phyloP scores from a whole-genome alignment of 2,329 filamentous ascomycete species.

The Trichoderma afroharzianum region DNA sequence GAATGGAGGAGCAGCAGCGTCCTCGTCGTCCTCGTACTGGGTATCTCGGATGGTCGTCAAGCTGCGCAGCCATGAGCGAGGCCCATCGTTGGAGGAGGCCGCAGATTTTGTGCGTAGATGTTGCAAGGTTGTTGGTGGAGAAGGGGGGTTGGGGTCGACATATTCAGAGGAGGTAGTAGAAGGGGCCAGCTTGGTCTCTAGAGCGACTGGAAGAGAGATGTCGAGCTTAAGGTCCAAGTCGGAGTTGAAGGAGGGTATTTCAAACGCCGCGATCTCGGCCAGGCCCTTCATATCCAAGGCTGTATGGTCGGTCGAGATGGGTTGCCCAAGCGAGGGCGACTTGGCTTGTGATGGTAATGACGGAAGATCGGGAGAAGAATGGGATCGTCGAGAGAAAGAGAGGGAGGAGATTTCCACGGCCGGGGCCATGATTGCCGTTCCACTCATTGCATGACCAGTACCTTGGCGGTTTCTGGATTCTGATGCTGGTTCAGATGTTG shows the following conservation, averaged over 20 bases:
- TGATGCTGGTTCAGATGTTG: neutral
- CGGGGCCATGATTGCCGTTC: constrained; percentile 38
- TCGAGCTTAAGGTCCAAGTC: constrained; percentile 49
- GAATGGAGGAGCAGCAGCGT: neutral
- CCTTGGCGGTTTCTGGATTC: neutral
- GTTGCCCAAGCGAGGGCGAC: constrained; percentile 19
- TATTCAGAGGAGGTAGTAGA: neutral
- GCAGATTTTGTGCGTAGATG: constrained; percentile 31
- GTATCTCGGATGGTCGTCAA: constrained; percentile 38
- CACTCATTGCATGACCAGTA: constrained; percentile 35
- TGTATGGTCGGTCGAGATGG: neutral
- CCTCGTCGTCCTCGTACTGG: constrained; percentile 18
- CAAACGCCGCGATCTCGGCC: constrained; percentile 41
- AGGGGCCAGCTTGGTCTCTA: neutral
- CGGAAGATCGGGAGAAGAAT: constrained; percentile 33
- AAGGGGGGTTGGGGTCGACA: constrained; percentile 14
- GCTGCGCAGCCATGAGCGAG: constrained; percentile 50
- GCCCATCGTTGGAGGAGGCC: constrained; percentile 46
- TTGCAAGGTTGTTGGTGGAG: neutral
- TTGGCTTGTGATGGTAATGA: constrained; percentile 29
- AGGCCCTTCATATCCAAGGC: constrained; percentile 9
- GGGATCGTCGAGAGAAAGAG: constrained; percentile 33
- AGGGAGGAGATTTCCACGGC: constrained; percentile 33
- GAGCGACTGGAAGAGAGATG: constrained; percentile 35
- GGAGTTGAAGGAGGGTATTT: constrained; percentile 52